These are phyloP conservation scores for Dactylonectria estremocensis DNA, from an alignment of 2,329 filamentous ascomycete species.

Conservation along the genomic window DNA sequence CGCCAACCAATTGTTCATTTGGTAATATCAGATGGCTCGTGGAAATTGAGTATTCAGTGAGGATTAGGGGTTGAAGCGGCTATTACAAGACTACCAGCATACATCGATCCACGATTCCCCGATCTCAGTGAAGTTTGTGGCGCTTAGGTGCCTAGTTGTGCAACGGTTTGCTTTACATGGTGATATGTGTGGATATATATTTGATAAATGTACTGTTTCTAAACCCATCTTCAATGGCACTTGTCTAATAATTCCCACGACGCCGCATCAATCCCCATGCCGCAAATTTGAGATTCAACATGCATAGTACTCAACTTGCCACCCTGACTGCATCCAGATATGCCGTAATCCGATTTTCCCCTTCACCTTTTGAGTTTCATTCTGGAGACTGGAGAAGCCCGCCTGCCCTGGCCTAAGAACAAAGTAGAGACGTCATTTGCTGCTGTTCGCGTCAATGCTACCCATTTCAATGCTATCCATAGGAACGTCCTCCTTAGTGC, in stretches of 20 bases:
- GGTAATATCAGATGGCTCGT: background rate
- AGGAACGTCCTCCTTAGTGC: conserved; percentile 19
- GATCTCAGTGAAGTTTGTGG: too few species aligned
- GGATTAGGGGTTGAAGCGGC: background rate
- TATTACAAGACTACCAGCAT: too few species aligned
- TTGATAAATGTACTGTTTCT: background rate
- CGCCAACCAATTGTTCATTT: background rate
- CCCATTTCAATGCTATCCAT: conserved; percentile 14
- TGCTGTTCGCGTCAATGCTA: background rate
- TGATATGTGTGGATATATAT: background rate
- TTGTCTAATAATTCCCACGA: background rate
- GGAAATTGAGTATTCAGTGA: background rate
- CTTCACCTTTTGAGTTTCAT: background rate
- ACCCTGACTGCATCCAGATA: background rate
- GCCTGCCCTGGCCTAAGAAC: background rate
- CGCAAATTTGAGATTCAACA: background rate
- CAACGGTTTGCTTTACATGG: background rate
- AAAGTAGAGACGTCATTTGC: background rate
- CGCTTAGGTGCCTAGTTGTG: background rate
- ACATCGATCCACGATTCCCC: too few species aligned
- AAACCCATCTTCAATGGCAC: background rate
- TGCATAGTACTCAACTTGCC: background rate
- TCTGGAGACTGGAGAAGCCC: background rate
- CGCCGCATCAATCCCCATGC: background rate
- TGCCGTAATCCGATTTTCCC: background rate